Percentiles rank a stretch among this genome's conserved stretches.
Conservation (phyloP, 768 basidiomycete species). For the Vararia minispora region DNA sequence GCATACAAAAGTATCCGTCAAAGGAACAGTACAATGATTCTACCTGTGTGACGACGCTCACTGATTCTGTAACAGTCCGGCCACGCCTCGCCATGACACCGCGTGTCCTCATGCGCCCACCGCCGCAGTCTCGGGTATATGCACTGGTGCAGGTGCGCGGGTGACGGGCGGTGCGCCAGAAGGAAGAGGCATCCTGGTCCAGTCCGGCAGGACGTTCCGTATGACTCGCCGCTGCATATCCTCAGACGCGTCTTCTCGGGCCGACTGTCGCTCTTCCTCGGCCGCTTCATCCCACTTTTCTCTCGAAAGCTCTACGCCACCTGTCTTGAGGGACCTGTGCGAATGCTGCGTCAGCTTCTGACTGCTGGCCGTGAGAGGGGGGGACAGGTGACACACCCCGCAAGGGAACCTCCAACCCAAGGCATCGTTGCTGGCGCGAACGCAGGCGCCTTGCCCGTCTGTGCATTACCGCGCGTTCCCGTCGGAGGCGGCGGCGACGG, state of each 20-base stretch:
- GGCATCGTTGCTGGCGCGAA: slow-evolving; percentile 72
- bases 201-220: slow-evolving; percentile 58
- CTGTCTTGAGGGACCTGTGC: slow-evolving; percentile 71
- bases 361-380: background rate
- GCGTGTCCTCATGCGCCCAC: slow-evolving; percentile 29
- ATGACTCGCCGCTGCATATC: slow-evolving; percentile 14
- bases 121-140: slow-evolving; percentile 11
- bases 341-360: slow-evolving; percentile 1
- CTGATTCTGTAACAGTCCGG: too few relatives aligned
- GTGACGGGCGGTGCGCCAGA: slow-evolving; percentile 56
- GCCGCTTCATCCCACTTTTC: slow-evolving; percentile 86
- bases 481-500: slow-evolving; percentile 44
- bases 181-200: slow-evolving; percentile 60
- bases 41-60: too few relatives aligned
- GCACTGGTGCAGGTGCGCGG: slow-evolving; percentile 24
- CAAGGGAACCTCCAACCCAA: slow-evolving; percentile 92
- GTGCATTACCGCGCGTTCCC: slow-evolving; percentile 40
- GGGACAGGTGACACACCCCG: slow-evolving; percentile 49
- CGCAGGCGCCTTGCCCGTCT: slow-evolving; percentile 78
- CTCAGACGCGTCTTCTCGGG: slow-evolving; percentile 25
- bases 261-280: slow-evolving; percentile 27
- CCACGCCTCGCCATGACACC: too few relatives aligned
- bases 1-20: too few relatives aligned
- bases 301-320: slow-evolving; percentile 68
- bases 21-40: too few relatives aligned